These are phyloP conservation scores for Polygonum aviculare DNA, from an alignment of 148 eudicot species.

Conservation along the genomic window DNA sequence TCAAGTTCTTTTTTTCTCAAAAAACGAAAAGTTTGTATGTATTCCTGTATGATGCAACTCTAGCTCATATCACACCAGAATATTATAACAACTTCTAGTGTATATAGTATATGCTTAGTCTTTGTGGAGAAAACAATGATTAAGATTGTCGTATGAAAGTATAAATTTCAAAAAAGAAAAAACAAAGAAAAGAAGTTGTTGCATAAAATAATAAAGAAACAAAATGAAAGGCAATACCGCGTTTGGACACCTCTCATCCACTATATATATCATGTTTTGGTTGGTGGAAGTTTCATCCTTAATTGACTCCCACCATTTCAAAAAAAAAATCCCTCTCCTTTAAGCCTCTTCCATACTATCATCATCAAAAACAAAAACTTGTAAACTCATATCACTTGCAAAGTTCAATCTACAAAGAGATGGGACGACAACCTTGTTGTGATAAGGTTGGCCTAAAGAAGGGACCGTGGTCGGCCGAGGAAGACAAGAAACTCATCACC, in stretches of 20 bases:
- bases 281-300: neutral
- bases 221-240: neutral
- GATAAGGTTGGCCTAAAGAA: slow-evolving; percentile 94
- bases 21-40: too few species aligned
- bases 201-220: neutral
- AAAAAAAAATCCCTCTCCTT: neutral
- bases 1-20: too few species aligned
- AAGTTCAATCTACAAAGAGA: slow-evolving; percentile 1
- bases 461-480: slow-evolving; percentile 98
- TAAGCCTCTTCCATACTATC: neutral
- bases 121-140: neutral
- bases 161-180: neutral
- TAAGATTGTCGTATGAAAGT: neutral
- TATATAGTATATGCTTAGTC: too few species aligned
- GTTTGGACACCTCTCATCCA: neutral
- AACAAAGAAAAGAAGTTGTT: neutral
- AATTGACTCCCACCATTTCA: neutral
- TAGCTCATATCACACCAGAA: too few species aligned
- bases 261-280: neutral
- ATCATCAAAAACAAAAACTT: too few species aligned
- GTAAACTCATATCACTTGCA: neutral
- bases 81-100: too few species aligned
- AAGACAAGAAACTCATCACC: slow-evolving; percentile 85
- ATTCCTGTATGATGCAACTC: too few species aligned
- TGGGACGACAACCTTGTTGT: slow-evolving; percentile 98